Base-by-base conservation (phyloP, 192 early-diverging fungal genomes). In the Coemansia javaensis region DNA sequence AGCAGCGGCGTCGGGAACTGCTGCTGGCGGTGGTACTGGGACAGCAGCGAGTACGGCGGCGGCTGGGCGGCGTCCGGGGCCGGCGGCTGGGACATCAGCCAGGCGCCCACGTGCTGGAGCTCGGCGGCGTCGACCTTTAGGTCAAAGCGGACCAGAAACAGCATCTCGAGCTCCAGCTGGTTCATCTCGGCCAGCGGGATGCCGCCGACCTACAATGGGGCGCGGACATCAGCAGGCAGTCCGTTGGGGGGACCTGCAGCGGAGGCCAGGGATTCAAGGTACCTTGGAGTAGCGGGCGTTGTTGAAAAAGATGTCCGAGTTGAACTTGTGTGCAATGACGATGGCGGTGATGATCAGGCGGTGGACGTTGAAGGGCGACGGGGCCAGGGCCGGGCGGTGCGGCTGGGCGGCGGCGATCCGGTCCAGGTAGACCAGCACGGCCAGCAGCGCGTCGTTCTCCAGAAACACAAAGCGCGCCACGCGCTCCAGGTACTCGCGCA, bases 341-440 rank as follows among this genome's bases (percentile, higher is more conserved):
- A 90, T 78, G 31, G 79, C 80, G 10, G 84, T 80, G 30, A 89
- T 83, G 0, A 84, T 52, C 40, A 89, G 54, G 11, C 85, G 77
- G 49, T 89, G 87, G 32, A 85, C 79, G 44, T 82, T 88, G 43
- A 71, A 80, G 8, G 85, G 82, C 47, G 78, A 83, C 11, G 82
- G 64, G 9, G 79, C 77, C 23, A 85, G 50, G 32, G 59, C 40
- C 7, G 79, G 78, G 22, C 67, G 68, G 22, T 77, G 77, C 28
- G 54, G 44, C 30, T 76, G 52, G 17, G 53, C 44, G 4, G 64
- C 37, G 11, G 76, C 69, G 28, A 88, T 78, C 17, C 83, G 79
- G 42, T 89, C 81, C 59, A 89, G 75, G 56, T 87, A 89, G 5
- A 89, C 81, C n/a, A 89, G 70, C 0, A 86, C 65, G 1, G 83